phyloP scores from a whole-genome alignment of 2,329 filamentous ascomycete species.

The Neofusicoccum cordaticola region DNA sequence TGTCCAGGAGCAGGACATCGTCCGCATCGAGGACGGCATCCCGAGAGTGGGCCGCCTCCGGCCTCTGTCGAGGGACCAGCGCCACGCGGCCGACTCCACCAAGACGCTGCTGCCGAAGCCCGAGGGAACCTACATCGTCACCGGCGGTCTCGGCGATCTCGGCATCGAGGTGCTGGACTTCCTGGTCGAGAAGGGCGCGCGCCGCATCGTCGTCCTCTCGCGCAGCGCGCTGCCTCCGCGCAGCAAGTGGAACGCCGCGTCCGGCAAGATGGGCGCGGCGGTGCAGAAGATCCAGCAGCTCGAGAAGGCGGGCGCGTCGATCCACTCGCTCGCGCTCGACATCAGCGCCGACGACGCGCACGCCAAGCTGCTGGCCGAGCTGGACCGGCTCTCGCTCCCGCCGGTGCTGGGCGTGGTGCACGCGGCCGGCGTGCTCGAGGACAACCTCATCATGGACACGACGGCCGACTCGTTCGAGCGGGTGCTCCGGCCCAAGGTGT shows the following conservation, averaged over 20 bases:
- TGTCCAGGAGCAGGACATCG: conserved; percentile 36
- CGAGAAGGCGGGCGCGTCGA: conserved; percentile 28
- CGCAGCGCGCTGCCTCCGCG: conserved; percentile 38
- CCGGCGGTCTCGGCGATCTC: conserved; percentile 42
- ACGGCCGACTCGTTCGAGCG: conserved; percentile 29
- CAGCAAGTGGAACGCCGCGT: conserved; percentile 26
- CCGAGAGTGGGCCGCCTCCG: conserved; percentile 34
- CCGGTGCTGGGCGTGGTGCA: conserved; percentile 43
- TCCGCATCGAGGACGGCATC: conserved; percentile 41
- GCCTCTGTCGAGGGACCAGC: conserved; percentile 23
- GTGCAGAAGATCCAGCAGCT: conserved; percentile 22
- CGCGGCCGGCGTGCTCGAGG: conserved; percentile 39
- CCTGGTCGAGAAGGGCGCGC: conserved; percentile 41
- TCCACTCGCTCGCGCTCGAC: conserved; percentile 36
- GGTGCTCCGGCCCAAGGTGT: conserved; percentile 35
- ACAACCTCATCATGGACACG: conserved; percentile 35
- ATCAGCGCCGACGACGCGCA: conserved; percentile 28
- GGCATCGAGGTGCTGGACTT: conserved; percentile 39
- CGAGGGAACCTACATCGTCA: conserved; percentile 45
- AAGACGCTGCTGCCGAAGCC: conserved; percentile 24
- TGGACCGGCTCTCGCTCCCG: conserved; percentile 38
- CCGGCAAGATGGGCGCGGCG: conserved; percentile 18
- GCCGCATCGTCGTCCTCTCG: conserved; percentile 42
- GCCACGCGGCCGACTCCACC: conserved; percentile 8
- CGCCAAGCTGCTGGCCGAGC: conserved; percentile 20